phyloP scores from a whole-genome alignment of 257 asterid species.

The Primulina huaijiensis region DNA sequence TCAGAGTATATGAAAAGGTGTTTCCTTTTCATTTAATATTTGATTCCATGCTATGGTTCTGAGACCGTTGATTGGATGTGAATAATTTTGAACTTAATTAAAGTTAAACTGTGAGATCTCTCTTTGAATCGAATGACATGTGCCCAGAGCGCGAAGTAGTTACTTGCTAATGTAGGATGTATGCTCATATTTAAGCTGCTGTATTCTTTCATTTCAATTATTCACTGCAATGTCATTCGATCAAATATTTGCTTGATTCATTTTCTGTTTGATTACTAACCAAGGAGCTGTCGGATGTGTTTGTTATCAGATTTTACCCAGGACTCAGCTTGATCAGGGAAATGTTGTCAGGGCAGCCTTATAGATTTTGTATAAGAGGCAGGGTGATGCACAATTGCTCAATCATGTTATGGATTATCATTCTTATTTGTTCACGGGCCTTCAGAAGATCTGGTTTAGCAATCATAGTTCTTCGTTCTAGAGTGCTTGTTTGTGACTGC shows the following conservation, averaged over 20 bases:
- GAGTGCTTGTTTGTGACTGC: not conserved
- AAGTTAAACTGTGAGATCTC: not conserved
- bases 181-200: not conserved
- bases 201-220: not conserved
- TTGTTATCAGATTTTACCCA: not conserved
- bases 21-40: constrained; percentile 3
- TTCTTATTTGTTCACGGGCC: not conserved
- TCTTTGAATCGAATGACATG: not conserved
- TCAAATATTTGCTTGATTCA: not conserved
- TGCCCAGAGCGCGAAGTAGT: not conserved
- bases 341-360: not conserved
- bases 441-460: not conserved
- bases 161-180: not conserved
- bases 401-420: not conserved
- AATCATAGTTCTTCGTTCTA: not conserved
- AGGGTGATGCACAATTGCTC: not conserved
- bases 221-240: not conserved
- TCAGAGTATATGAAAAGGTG: constrained; percentile 11
- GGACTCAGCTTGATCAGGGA: not conserved
- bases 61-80: not conserved
- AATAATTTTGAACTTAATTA: not conserved
- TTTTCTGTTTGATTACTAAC: not conserved
- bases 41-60: not conserved
- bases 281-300: not conserved
- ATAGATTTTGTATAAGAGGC: not conserved